phyloP scores from a whole-genome alignment of 2,329 filamentous ascomycete species.

The Teratosphaeria destructans region DNA sequence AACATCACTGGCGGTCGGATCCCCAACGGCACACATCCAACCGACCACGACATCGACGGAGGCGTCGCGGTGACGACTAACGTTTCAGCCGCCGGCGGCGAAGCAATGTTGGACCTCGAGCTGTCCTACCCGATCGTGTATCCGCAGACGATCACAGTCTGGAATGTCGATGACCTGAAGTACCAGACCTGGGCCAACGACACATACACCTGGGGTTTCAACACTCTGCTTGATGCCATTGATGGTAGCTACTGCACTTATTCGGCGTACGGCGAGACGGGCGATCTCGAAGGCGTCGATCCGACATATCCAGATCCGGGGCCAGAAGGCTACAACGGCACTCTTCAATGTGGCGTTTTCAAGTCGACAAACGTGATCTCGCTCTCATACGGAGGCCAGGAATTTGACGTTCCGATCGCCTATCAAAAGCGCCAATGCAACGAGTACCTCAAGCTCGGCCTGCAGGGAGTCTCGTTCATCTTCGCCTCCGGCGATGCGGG shows the following conservation, averaged over 20 bases:
- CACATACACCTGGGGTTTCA: constrained; percentile 24
- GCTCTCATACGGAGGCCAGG: constrained; percentile 46
- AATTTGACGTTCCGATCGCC: constrained; percentile 41
- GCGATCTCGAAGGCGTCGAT: constrained; percentile 34
- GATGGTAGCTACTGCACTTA: constrained; percentile 45
- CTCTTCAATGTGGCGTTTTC: constrained; percentile 35
- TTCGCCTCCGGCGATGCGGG: constrained; percentile 38
- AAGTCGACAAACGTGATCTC: constrained; percentile 46
- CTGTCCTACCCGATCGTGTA: constrained; percentile 40
- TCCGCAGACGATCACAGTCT: constrained; percentile 38
- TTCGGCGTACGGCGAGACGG: constrained; percentile 24
- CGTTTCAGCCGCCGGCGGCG: constrained; percentile 23
- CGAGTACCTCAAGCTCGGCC: constrained; percentile 35
- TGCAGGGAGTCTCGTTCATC: constrained; percentile 36
- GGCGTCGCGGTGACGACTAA: constrained; percentile 26
- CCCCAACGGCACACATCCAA: constrained; percentile 17
- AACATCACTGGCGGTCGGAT: constrained; percentile 15
- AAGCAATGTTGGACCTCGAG: constrained; percentile 41
- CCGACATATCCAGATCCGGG: constrained; percentile 33
- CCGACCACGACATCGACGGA: constrained; percentile 13
- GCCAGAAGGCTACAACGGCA: constrained; percentile 38
- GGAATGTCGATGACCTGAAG: constrained; percentile 37
- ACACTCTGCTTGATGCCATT: constrained; percentile 41
- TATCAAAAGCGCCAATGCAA: constrained; percentile 40
- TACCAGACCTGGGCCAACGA: constrained; percentile 27